A percentile compares a stretch with the other conserved stretches of the same genome.
Conservation (phyloP, 2,329 filamentous ascomycete genomes). For the Periconia macrospinosa region DNA sequence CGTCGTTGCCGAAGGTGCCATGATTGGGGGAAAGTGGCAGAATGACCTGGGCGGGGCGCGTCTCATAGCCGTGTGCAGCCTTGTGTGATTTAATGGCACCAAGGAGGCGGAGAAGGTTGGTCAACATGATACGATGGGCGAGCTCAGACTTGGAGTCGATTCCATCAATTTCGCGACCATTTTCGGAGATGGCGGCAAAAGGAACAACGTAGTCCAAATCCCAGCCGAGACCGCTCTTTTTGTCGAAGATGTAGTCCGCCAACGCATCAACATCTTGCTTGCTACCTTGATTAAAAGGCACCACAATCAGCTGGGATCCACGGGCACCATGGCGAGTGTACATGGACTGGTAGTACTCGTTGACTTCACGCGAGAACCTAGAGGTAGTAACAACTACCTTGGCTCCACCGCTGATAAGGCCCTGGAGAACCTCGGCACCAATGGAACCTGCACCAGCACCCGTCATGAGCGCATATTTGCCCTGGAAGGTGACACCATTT, state of each 20-base stretch:
- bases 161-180: slow-evolving; percentile 93
- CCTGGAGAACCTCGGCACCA: slow-evolving; percentile 93
- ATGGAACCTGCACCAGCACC: slow-evolving; percentile 97
- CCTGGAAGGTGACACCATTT: slow-evolving; percentile 85
- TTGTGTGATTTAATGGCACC: slow-evolving; percentile 92
- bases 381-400: slow-evolving; percentile 97
- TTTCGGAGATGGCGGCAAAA: slow-evolving; percentile 96
- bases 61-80: slow-evolving; percentile 83
- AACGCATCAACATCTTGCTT: slow-evolving; percentile 96
- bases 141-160: slow-evolving; percentile 98
- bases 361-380: slow-evolving; percentile 94
- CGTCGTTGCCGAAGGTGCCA: slow-evolving; percentile 96
- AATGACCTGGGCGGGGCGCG: slow-evolving; percentile 93
- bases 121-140: slow-evolving; percentile 98
- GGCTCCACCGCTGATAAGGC: slow-evolving; percentile 92
- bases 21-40: slow-evolving; percentile 96
- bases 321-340: slow-evolving; percentile 92
- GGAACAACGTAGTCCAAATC: slow-evolving; percentile 95
- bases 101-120: slow-evolving; percentile 89
- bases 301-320: slow-evolving; percentile 94
- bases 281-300: slow-evolving; percentile 98
- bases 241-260: slow-evolving; percentile 93
- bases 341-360: slow-evolving; percentile 99
- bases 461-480: slow-evolving; percentile 97
- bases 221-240: slow-evolving; percentile 96